Percentiles rank a stretch among this genome's conserved stretches.
Evolutionary conservation across 2,329 filamentous ascomycete species (phyloP).

Genomic region (Cladosporium sp.): DNA sequence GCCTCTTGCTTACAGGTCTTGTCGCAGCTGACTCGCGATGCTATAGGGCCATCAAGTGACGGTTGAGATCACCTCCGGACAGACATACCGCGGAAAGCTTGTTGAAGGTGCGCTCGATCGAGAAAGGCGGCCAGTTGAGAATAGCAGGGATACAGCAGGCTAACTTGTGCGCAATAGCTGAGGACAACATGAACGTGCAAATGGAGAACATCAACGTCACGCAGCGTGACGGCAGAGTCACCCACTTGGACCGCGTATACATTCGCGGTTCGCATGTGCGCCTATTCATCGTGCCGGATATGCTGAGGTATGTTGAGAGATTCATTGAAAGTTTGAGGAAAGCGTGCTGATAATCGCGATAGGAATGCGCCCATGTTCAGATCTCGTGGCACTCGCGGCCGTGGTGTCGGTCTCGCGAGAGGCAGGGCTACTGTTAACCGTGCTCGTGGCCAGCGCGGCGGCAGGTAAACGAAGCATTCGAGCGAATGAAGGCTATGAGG

Average conservation of each 20-base stretch:
- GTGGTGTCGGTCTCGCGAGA: constrained; percentile 93
- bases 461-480: neutral
- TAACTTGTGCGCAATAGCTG: constrained; percentile 56
- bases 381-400: constrained; percentile 80
- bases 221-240: constrained; percentile 93
- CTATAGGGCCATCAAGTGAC: constrained; percentile 91
- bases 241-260: constrained; percentile 96
- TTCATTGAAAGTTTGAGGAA: neutral
- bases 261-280: constrained; percentile 96
- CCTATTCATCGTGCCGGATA: constrained; percentile 98
- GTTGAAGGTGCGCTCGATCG: constrained; percentile 69
- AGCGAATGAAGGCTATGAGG: neutral
- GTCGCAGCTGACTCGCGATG: constrained; percentile 21
- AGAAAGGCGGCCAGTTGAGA: neutral
- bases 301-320: constrained; percentile 68
- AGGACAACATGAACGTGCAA: constrained; percentile 99
- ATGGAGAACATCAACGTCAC: constrained; percentile 99
- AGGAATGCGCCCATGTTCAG: constrained; percentile 99
- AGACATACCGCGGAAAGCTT: constrained; percentile 96
- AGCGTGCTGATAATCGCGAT: constrained; percentile 12
- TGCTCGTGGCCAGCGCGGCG: constrained; percentile 56
- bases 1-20: constrained; percentile 26
- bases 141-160: constrained; percentile 9
- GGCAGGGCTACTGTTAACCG: constrained; percentile 95
- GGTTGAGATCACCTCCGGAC: constrained; percentile 85